phyloP scores from a whole-genome alignment of 2,329 filamentous ascomycete genomes.

The Nigrograna mackinnonii region DNA sequence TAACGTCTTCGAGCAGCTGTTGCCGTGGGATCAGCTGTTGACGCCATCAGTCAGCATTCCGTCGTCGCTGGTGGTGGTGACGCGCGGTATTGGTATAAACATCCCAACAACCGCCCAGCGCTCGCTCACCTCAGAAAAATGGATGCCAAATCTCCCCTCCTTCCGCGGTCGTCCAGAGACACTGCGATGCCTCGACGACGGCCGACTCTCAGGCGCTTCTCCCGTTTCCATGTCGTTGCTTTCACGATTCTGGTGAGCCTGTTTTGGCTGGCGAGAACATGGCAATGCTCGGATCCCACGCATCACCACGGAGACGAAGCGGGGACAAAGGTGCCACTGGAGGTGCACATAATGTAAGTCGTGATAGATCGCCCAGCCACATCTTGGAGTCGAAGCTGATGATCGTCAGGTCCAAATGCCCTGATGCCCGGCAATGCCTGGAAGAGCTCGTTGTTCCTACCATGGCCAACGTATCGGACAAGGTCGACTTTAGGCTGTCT shows the following conservation, averaged over 20 bases:
- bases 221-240: slow-evolving; percentile 27
- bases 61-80: no score
- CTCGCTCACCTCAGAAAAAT: slow-evolving; percentile 13
- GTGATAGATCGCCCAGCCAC: neutral
- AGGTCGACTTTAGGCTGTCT: slow-evolving; percentile 88
- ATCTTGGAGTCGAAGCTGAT: neutral
- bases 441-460: slow-evolving; percentile 78
- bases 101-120: no score
- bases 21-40: no score
- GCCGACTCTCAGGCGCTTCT: slow-evolving; percentile 18
- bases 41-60: slow-evolving; percentile 2
- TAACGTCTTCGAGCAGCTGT: no score
- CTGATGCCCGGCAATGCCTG: slow-evolving; percentile 85
- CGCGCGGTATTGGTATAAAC: no score
- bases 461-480: slow-evolving; percentile 80
- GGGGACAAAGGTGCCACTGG: slow-evolving; percentile 67
- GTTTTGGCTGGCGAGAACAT: slow-evolving; percentile 33
- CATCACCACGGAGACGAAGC: slow-evolving; percentile 23
- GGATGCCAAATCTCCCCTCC: slow-evolving; percentile 34
- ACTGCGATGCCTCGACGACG: slow-evolving; percentile 16
- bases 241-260: slow-evolving; percentile 29
- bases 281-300: slow-evolving; percentile 21
- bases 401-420: slow-evolving; percentile 69
- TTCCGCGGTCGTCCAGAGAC: slow-evolving; percentile 22
- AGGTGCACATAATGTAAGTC: slow-evolving; percentile 83